These are phyloP conservation scores for Diplosphaera chodatii DNA, from an alignment of 139 green algal species.

Conservation along the genomic window DNA sequence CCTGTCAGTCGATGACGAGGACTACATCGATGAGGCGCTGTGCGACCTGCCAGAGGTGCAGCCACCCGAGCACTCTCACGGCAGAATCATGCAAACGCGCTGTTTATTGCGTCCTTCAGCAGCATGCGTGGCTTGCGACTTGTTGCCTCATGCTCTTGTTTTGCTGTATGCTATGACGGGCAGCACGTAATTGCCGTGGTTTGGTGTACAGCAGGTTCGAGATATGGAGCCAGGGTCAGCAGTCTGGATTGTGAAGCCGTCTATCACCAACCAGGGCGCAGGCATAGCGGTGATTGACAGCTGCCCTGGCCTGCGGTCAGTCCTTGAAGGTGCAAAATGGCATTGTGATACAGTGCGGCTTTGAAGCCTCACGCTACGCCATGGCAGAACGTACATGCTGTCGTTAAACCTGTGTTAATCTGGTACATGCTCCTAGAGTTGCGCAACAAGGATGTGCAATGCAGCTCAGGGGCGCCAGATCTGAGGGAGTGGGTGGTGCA, in stretches of 20 bases:
- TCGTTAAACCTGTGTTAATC: too few relatives aligned
- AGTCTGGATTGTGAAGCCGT: conserved; percentile 44
- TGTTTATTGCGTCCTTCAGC: too few relatives aligned
- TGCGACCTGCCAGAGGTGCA: conserved; percentile 44
- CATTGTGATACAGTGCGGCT: too few relatives aligned
- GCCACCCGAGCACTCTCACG: too few relatives aligned
- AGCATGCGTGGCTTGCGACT: too few relatives aligned
- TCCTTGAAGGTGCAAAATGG: conserved; percentile 6
- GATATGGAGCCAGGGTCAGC: conserved; percentile 29
- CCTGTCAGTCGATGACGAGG: conserved; percentile 45
- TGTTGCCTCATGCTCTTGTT: too few relatives aligned
- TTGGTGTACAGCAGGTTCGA: conserved; percentile 27
- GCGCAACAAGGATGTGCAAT: not conserved
- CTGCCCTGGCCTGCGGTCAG: not conserved
- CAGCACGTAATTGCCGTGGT: too few relatives aligned
- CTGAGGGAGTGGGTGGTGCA: conserved; percentile 48
- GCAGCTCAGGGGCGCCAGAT: conserved; percentile 11
- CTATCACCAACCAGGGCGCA: conserved; percentile 36
- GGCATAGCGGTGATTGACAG: conserved; percentile 34
- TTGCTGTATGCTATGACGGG: too few relatives aligned
- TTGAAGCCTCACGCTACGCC: too few relatives aligned
- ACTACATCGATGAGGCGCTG: conserved; percentile 58
- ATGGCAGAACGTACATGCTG: too few relatives aligned
- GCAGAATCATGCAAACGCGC: too few relatives aligned
- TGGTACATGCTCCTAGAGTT: too few relatives aligned